Base-by-base conservation (phyloP, 768 basidiomycete genomes). In the Xanthoconium purpureum region DNA sequence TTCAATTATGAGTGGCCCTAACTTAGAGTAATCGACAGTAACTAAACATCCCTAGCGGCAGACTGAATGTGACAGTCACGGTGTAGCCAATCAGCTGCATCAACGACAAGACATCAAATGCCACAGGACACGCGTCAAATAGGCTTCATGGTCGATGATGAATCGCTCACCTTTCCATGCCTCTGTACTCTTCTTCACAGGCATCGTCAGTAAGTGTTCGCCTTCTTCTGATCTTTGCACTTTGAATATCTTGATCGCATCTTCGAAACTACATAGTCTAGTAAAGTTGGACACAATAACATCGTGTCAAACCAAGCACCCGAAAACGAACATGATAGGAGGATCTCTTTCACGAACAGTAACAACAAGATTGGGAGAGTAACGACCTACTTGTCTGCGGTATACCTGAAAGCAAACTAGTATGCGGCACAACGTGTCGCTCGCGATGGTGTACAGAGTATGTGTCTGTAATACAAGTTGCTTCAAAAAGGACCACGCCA, bases 161-260 rank as follows among this genome's bases (percentile, higher is more conserved):
- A 28, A 46, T 15, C 13, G n/a, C 58, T 36, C 57, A 88, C 94
- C 95, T 80, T 94, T 96, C 44, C 96, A 77, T 0, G 94, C 95
- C 49, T 90, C 85, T 62, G 84, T 87, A 57, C 85, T 89, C 67
- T 88, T 91, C 68, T 85, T 86, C 0, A 84, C 84, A 1, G 86
- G 84, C 0, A 84, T 85, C 1, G 89, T 93, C 15, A 74, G 78
- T 5, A 94, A 61, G 2, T 94, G 80, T 0, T 77, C 80, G 3
- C 91, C 90, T 61, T 83, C 80, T 1, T 93, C 91, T 0, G 94
- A 93, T 28, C 72, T 71, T 11, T 79, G 73, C 6, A 95, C 69
- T 63, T 94, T 90, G 65, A 95, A 91, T 15, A 93, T 78, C 69
- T 94, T 93, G 48, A 96, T 88, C 7, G 91, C 87, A 60, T 87